A percentile compares a stretch with the other conserved stretches of the same genome.
Conservation (phyloP, 768 basidiomycete genomes). For the Pholiota molesta region DNA sequence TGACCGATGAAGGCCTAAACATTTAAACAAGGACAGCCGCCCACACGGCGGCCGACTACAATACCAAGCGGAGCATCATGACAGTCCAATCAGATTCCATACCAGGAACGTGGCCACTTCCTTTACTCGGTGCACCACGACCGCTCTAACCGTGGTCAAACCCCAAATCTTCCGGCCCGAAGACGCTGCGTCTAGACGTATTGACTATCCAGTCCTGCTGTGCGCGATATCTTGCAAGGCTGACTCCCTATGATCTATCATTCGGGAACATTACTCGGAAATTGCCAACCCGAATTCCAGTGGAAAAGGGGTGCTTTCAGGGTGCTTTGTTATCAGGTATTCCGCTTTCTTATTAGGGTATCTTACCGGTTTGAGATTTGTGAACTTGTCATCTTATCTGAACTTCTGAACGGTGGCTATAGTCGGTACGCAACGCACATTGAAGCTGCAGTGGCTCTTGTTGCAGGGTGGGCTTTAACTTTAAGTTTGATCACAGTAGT, state of each 20-base stretch:
- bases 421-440: background rate
- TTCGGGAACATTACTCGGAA: background rate
- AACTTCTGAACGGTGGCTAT: background rate
- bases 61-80: background rate
- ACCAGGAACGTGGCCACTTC: slow-evolving; percentile 4
- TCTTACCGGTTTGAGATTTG: background rate
- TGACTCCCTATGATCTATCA: background rate
- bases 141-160: slow-evolving; percentile 4
- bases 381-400: background rate
- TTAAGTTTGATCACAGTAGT: background rate
- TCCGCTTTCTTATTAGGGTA: background rate
- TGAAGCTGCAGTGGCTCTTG: background rate
- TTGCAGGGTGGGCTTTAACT: background rate
- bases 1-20: no score
- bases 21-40: background rate
- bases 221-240: no score
- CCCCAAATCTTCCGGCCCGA: slow-evolving; percentile 3
- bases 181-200: background rate
- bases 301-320: no score
- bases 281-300: background rate
- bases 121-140: slow-evolving; percentile 11
- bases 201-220: background rate
- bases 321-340: background rate
- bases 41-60: background rate
- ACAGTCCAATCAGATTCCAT: background rate